Percentiles rank a stretch among this genome's conserved stretches.
Evolutionary conservation across 768 basidiomycete genomes (phyloP).

Genomic region (Imleria badia): DNA sequence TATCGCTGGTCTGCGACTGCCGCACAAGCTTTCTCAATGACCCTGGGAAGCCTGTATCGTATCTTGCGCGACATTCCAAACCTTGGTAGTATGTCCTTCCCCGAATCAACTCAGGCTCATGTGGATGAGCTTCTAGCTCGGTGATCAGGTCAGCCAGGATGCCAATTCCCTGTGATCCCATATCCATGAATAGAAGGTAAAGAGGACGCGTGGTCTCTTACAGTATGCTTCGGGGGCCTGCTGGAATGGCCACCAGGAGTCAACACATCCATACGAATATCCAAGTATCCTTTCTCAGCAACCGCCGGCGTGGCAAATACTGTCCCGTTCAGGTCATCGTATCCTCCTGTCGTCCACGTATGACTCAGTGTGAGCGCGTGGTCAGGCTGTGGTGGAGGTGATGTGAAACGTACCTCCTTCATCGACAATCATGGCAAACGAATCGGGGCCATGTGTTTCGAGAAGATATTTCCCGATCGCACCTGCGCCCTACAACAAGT

Average conservation of each 20-base stretch:
- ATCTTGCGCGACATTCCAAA: constrained; percentile 43
- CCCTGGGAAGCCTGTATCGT: constrained; percentile 36
- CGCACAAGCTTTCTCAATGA: constrained; percentile 18
- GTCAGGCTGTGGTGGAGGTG: neutral
- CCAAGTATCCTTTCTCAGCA: constrained; percentile 45
- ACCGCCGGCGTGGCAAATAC: constrained; percentile 33
- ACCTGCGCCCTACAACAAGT: constrained; percentile 38
- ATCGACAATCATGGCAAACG: constrained; percentile 54
- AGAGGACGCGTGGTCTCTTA: constrained; percentile 15
- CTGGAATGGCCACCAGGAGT: constrained; percentile 57
- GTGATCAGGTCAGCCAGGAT: constrained; percentile 49
- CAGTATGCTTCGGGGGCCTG: constrained; percentile 53
- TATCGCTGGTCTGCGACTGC: constrained; percentile 22
- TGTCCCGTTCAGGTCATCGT: constrained; percentile 26
- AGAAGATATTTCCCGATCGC: constrained; percentile 41
- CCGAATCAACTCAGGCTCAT: constrained; percentile 30
- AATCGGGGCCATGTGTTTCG: constrained; percentile 45
- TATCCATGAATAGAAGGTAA: neutral
- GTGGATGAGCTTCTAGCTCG: constrained; percentile 47
- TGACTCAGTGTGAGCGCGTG: neutral
- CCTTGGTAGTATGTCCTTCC: constrained; percentile 28
- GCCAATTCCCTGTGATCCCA: constrained; percentile 42
- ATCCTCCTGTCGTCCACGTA: constrained; percentile 28
- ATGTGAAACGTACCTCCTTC: constrained; percentile 45
- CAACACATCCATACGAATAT: constrained; percentile 42